These are phyloP conservation scores for Yamadazyma olivae DNA, from an alignment of 805 yeast genomes.

Conservation along the genomic window DNA sequence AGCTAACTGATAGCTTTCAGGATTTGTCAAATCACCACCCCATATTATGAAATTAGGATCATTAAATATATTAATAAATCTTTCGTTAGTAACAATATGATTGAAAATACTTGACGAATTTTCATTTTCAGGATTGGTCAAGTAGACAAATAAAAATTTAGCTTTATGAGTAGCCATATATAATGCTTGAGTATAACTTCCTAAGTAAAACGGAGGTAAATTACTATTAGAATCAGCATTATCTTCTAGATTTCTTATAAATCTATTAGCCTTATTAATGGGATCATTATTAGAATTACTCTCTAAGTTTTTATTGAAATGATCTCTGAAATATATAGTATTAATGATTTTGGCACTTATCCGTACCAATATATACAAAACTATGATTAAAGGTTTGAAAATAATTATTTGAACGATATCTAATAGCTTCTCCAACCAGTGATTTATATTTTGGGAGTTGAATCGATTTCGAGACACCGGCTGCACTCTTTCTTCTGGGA, in stretches of 20 bases:
- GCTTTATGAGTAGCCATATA: slow-evolving; percentile 66
- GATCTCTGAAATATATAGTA: slow-evolving; percentile 23
- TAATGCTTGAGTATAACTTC: slow-evolving; percentile 79
- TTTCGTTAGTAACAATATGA: slow-evolving; percentile 50
- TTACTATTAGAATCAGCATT: slow-evolving; percentile 13
- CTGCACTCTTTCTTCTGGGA: slow-evolving; percentile 14
- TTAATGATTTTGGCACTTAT: slow-evolving; percentile 21
- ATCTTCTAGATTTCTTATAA: slow-evolving; percentile 52
- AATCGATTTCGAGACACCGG: slow-evolving; percentile 11
- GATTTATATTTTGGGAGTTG: slow-evolving; percentile 17
- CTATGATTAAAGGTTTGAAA: slow-evolving; percentile 23
- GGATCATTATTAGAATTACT: slow-evolving; percentile 39
- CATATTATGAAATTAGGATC: slow-evolving; percentile 59
- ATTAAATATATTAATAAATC: slow-evolving; percentile 40
- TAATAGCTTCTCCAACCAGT: slow-evolving; percentile 2
- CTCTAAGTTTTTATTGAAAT: slow-evolving; percentile 7
- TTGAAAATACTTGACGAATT: slow-evolving; percentile 51
- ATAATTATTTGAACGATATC: slow-evolving; percentile 13
- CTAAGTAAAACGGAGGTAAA: slow-evolving; percentile 54
- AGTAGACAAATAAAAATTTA: slow-evolving; percentile 67
- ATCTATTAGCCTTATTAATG: slow-evolving; percentile 48
- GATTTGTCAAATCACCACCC: slow-evolving; percentile 83
- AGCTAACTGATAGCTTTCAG: slow-evolving; percentile 83
- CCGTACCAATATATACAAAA: slow-evolving; percentile 20
- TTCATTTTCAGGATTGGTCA: slow-evolving; percentile 73